These are phyloP conservation scores for Blastobotrys chiropterorum DNA, from an alignment of 805 yeast genomes.

Conservation along the genomic window DNA sequence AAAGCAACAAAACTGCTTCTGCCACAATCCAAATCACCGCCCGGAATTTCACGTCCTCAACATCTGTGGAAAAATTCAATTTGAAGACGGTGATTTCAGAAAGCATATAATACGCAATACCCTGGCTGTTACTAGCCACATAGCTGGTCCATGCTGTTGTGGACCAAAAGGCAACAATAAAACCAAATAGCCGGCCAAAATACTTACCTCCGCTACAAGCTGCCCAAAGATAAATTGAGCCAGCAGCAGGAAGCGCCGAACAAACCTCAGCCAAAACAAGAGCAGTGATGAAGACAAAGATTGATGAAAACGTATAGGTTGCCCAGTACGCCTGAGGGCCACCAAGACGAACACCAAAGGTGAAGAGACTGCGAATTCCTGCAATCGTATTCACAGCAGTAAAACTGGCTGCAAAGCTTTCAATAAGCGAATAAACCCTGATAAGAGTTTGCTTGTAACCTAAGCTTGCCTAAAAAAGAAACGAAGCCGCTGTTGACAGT, in stretches of 20 bases:
- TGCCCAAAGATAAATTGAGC: constrained; percentile 23
- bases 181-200: constrained; percentile 20
- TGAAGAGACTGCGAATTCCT: constrained; percentile 15
- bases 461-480: constrained; percentile 11
- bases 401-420: constrained; percentile 18
- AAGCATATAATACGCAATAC: constrained; percentile 17
- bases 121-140: constrained; percentile 17
- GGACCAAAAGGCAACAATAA: constrained; percentile 23
- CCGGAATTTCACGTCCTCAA: constrained; percentile 16
- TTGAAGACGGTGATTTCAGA: constrained; percentile 19
- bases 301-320: constrained; percentile 11
- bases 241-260: constrained; percentile 23
- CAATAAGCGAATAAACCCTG: constrained; percentile 15
- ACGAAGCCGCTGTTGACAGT: neutral
- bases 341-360: constrained; percentile 16
- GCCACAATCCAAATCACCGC: constrained; percentile 23
- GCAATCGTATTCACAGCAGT: constrained; percentile 15
- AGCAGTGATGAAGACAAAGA: constrained; percentile 20
- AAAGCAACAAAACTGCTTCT: constrained; percentile 15
- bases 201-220: constrained; percentile 19
- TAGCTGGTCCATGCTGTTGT: constrained; percentile 22
- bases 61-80: constrained; percentile 9
- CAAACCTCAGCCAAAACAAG: constrained; percentile 21
- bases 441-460: constrained; percentile 18
- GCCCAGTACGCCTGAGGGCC: constrained; percentile 24